phyloP scores from a whole-genome alignment of 257 asterid species.

The Pogostemon cablin region DNA sequence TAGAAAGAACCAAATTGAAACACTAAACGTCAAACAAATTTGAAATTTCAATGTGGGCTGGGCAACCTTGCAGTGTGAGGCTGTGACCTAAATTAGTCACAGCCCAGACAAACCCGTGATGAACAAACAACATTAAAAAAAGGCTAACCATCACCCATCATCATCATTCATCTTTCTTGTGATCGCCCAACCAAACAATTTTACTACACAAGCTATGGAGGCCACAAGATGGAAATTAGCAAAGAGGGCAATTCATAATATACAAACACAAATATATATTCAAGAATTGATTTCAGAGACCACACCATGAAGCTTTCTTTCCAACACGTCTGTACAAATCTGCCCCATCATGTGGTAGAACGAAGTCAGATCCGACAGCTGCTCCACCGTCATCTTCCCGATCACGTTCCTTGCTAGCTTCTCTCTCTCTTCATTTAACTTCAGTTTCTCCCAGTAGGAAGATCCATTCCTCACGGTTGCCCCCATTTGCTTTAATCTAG shows the following conservation, averaged over 20 bases:
- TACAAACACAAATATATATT: neutral
- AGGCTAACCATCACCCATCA: neutral
- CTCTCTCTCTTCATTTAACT: constrained; percentile 57
- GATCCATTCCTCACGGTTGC: constrained; percentile 76
- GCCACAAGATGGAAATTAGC: no score
- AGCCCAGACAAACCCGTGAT: no score
- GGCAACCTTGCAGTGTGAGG: no score
- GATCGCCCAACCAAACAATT: neutral
- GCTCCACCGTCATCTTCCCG: constrained; percentile 69
- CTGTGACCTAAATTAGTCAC: no score
- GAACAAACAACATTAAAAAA: no score
- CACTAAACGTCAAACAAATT: no score
- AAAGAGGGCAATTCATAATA: no score
- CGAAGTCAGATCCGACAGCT: constrained; percentile 55
- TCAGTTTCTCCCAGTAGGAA: constrained; percentile 49
- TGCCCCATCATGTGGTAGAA: constrained; percentile 76
- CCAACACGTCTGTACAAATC: constrained; percentile 69
- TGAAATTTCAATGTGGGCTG: no score
- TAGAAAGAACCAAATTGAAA: no score
- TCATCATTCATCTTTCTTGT: constrained; percentile 17
- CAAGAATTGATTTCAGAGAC: constrained; percentile 27
- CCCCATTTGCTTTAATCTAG: constrained; percentile 77
- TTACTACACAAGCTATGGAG: neutral
- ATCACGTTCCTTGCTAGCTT: constrained; percentile 50
- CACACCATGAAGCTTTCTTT: constrained; percentile 48